phyloP scores from a whole-genome alignment of 2,329 filamentous ascomycete species.

The Sporothrix mexicana region DNA sequence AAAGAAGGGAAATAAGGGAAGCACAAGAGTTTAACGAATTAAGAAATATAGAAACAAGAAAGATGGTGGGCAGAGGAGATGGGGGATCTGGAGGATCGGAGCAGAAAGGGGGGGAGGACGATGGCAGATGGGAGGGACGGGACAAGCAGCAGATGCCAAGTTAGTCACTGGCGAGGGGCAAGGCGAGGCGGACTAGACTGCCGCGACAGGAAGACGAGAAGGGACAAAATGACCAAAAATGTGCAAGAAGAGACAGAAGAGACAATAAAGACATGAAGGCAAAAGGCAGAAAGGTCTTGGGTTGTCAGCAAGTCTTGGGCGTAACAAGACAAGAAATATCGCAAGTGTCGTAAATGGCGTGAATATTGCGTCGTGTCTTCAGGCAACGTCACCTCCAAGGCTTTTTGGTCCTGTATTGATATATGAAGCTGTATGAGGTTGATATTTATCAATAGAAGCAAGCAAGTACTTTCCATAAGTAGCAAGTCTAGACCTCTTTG shows the following conservation, averaged over 20 bases:
- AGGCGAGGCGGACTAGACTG: too few species aligned
- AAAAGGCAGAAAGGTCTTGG: neutral
- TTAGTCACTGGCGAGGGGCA: too few species aligned
- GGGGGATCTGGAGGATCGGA: neutral
- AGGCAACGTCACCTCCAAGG: neutral
- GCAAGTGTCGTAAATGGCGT: neutral
- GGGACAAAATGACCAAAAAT: neutral
- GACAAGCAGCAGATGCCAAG: too few species aligned
- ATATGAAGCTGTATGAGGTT: neutral
- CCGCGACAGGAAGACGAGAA: too few species aligned
- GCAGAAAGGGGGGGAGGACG: neutral
- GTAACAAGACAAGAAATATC: neutral
- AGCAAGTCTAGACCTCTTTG: neutral
- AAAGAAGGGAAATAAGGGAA: neutral
- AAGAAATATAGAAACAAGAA: neutral
- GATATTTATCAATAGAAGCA: neutral
- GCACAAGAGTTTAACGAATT: too few species aligned
- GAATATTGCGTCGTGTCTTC: neutral
- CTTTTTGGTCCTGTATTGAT: neutral
- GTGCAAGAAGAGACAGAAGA: neutral
- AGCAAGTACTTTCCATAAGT: neutral
- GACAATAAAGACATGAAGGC: neutral
- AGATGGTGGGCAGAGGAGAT: neutral
- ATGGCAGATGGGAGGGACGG: neutral
- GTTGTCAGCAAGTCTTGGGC: neutral